A percentile compares a stretch with the other conserved stretches of the same genome.
phyloP scores from a whole-genome alignment of 2,329 filamentous ascomycete genomes.

The Talaromyces sp. region DNA sequence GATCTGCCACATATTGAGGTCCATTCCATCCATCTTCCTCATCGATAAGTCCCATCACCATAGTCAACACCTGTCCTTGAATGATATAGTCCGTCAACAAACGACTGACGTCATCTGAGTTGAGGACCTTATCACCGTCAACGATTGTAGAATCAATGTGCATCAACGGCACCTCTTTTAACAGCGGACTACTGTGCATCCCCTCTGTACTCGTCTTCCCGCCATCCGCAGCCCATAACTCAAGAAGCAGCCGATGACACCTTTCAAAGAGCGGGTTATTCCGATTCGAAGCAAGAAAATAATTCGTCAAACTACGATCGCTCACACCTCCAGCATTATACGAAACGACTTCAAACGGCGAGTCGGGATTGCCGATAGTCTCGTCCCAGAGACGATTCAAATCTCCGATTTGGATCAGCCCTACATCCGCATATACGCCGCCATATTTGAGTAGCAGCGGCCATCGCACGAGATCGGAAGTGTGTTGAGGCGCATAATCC shows the following conservation, averaged over 20 bases:
- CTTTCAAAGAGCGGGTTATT: constrained; percentile 51
- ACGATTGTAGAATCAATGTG: constrained; percentile 23
- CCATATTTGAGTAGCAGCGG: constrained; percentile 57
- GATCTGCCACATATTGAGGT: constrained; percentile 49
- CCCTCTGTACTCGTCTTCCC: constrained; percentile 51
- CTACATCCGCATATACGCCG: constrained; percentile 58
- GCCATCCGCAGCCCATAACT: constrained; percentile 48
- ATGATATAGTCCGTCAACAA: constrained; percentile 57
- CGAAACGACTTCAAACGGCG: constrained; percentile 49
- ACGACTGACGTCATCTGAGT: constrained; percentile 39
- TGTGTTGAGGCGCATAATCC: constrained; percentile 52
- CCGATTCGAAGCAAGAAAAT: constrained; percentile 43
- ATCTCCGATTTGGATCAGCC: constrained; percentile 57
- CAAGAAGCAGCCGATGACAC: constrained; percentile 51
- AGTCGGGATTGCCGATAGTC: constrained; percentile 47
- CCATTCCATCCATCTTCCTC: constrained; percentile 53
- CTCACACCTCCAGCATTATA: constrained; percentile 43
- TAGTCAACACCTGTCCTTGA: constrained; percentile 53
- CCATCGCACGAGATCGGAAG: constrained; percentile 57
- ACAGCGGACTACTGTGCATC: constrained; percentile 48
- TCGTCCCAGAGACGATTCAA: constrained; percentile 53
- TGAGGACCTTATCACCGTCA: constrained; percentile 33
- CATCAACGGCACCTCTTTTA: constrained; percentile 46
- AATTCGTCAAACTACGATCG: constrained; percentile 46
- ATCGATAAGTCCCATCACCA: constrained; percentile 54